Base-by-base conservation (phyloP, 129 eudicot species). In the Artemisia tridentata region DNA sequence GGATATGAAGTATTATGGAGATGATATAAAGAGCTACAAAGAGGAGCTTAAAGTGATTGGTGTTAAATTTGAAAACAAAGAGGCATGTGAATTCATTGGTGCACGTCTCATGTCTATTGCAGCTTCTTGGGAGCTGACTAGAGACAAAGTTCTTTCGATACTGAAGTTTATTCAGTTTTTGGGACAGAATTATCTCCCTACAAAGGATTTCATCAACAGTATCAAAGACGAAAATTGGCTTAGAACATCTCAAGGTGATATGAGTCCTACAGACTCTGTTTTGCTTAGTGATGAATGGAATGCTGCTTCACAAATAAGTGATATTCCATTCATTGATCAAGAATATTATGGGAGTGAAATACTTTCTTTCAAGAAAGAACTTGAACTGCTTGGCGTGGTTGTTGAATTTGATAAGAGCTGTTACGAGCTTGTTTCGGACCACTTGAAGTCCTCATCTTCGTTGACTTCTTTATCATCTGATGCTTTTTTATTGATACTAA, bases 291-390 rank as follows among this genome's bases (percentile, higher is more conserved):
- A 18, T 11, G 63, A 53, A 21, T 80, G 91, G 91, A 57, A 52
- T 56, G 82, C 78, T 68, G 91, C 86, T 23, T 67, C 79, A 20
- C 72, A 78, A 15, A 53, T 86, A 47, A 86, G 85, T 20, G 23
- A 77, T 18, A 76, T 86, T 50, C 86, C 84, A 4, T 83, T 83
- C 51, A 68, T 86, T 17, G 91, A 86, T 80, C 69, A 78, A 46
- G 56, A 27, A 4, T 83, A 78, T 27, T 86, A 83, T 68, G 91
- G 88, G 3, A 16, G 54, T 2, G 78, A 72, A 3, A 19, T 86
- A 29, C 29, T 58, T 0, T 29, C 16, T 68, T 86, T 67, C 50
- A 64, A 72, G 66, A 29, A 62, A 25, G 84, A 86, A 71, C 71
- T 83, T 2, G 41, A 72, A 58, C 64, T 80, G 13, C 71, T 86